Conservation (phyloP, 306 rosid genomes). For the Prunus salicina region DNA sequence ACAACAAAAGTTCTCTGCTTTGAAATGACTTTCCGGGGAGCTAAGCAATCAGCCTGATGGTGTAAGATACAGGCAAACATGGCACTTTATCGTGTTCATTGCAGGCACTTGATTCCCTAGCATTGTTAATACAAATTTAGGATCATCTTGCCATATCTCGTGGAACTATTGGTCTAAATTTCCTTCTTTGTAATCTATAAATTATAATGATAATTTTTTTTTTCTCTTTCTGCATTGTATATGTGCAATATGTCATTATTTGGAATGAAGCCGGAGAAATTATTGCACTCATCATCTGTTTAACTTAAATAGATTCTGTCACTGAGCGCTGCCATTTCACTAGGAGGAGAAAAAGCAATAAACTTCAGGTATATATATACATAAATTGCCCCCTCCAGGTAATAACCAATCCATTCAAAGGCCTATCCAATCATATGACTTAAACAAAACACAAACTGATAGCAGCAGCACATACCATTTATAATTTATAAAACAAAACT, state of each 20-base stretch:
- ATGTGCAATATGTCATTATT: background rate
- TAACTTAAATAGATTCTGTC: background rate
- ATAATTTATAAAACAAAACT: background rate
- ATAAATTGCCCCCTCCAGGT: background rate
- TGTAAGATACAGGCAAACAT: background rate
- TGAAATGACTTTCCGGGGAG: background rate
- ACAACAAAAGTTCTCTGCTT: background rate
- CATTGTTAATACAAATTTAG: background rate
- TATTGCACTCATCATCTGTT: background rate
- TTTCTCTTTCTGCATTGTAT: background rate
- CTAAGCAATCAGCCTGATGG: background rate
- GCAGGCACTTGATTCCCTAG: background rate
- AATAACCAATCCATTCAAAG: background rate
- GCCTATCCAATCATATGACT: background rate
- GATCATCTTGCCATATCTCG: background rate
- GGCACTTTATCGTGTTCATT: background rate
- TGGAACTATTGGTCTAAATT: background rate
- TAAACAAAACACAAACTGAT: background rate
- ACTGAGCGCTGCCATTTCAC: too few species aligned
- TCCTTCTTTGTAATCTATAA: background rate
- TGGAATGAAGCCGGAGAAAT: background rate
- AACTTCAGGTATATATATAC: too few species aligned
- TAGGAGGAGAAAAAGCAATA: too few species aligned
- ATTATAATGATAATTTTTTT: background rate
- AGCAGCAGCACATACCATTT: background rate